phyloP scores from a whole-genome alignment of 2,329 filamentous ascomycete genomes.

The Pezicula radicicola region DNA sequence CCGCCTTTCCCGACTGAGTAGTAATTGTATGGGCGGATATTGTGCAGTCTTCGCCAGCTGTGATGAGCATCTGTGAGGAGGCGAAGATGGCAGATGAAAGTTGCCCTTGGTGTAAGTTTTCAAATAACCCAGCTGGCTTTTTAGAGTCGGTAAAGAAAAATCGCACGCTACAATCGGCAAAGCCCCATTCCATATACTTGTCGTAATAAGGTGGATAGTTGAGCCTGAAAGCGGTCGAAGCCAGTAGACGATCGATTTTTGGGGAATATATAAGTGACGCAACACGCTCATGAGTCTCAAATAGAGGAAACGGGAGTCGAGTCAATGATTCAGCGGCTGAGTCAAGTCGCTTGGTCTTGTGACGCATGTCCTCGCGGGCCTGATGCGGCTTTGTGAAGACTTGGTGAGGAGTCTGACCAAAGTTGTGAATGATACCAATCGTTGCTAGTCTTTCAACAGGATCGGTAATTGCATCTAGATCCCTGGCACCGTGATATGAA shows the following conservation, averaged over 20 bases:
- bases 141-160: slow-evolving; percentile 85
- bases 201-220: slow-evolving; percentile 86
- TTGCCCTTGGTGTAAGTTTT: slow-evolving; percentile 90
- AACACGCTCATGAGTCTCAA: slow-evolving; percentile 72
- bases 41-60: slow-evolving; percentile 88
- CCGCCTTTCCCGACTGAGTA: slow-evolving; percentile 59
- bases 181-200: slow-evolving; percentile 94
- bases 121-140: slow-evolving; percentile 82
- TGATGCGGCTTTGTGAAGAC: slow-evolving; percentile 83
- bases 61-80: slow-evolving; percentile 87
- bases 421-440: slow-evolving; percentile 97
- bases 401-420: slow-evolving; percentile 95
- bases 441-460: slow-evolving; percentile 82
- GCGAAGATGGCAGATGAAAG: slow-evolving; percentile 81
- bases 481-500: slow-evolving; percentile 90
- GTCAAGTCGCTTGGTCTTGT: slow-evolving; percentile 70
- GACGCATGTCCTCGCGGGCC: slow-evolving; percentile 64
- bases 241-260: slow-evolving; percentile 80
- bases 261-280: slow-evolving; percentile 73
- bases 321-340: slow-evolving; percentile 72
- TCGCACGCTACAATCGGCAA: slow-evolving; percentile 85
- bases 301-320: slow-evolving; percentile 73
- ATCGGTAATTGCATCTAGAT: slow-evolving; percentile 87
- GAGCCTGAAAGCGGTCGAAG: slow-evolving; percentile 77
- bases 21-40: slow-evolving; percentile 78